These are phyloP conservation scores for Blakeslea trispora DNA, from an alignment of 371 early-diverging fungal genomes.

Conservation along the genomic window DNA sequence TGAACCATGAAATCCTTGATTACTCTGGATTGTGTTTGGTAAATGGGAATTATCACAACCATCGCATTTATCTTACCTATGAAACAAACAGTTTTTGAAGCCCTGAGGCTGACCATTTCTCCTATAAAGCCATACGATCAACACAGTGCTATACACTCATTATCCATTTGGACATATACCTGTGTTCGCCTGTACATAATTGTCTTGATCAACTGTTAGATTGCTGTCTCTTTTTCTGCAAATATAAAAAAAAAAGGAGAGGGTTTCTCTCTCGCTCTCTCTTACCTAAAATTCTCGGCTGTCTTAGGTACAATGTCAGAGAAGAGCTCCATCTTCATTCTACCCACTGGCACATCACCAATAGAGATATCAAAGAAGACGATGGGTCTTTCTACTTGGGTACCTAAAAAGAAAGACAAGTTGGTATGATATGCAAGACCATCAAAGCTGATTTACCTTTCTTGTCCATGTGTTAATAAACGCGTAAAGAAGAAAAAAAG, in stretches of 20 bases:
- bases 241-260: too few relatives aligned
- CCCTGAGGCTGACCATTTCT: slow-evolving; percentile 81
- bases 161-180: too few relatives aligned
- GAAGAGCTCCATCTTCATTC: slow-evolving; percentile 96
- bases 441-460: slow-evolving; percentile 1
- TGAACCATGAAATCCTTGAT: slow-evolving; percentile 99
- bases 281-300: slow-evolving; percentile 91
- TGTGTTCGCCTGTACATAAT: slow-evolving; percentile 92
- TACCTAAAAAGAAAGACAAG: background rate
- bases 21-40: too few relatives aligned
- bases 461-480: slow-evolving; percentile 13
- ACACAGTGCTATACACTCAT: background rate
- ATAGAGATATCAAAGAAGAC: slow-evolving; percentile 82
- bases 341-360: slow-evolving; percentile 77
- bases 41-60: background rate
- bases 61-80: slow-evolving; percentile 57
- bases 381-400: slow-evolving; percentile 55
- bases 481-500: background rate
- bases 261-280: too few relatives aligned
- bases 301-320: slow-evolving; percentile 95
- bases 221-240: background rate
- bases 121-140: slow-evolving; percentile 28
- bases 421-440: background rate
- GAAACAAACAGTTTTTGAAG: slow-evolving; percentile 91
- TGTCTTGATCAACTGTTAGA: slow-evolving; percentile 48